phyloP scores from a whole-genome alignment of 2,329 filamentous ascomycete species.

The Pseudonectria buxi region DNA sequence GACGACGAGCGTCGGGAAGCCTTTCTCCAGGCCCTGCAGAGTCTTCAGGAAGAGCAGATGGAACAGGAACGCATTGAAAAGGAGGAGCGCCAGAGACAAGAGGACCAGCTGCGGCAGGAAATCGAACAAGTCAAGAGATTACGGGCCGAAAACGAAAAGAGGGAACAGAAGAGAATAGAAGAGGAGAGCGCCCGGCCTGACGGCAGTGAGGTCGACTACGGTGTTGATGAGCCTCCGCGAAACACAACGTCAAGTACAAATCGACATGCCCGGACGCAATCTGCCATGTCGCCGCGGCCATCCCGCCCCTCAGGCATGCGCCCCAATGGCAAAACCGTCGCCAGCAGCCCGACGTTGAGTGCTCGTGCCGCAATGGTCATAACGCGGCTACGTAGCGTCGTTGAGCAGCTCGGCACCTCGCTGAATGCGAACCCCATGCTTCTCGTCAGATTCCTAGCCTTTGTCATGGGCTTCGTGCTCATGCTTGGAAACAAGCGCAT shows the following conservation, averaged over 20 bases:
- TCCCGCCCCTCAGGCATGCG: constrained; percentile 18
- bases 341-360: constrained; percentile 31
- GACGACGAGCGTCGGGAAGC: constrained; percentile 88
- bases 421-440: constrained; percentile 52
- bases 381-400: constrained; percentile 41
- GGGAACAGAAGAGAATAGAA: constrained; percentile 45
- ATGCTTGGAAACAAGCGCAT: constrained; percentile 70
- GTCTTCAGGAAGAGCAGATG: constrained; percentile 75
- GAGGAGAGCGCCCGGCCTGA: constrained; percentile 45
- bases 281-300: constrained; percentile 28
- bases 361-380: constrained; percentile 47
- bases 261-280: constrained; percentile 24
- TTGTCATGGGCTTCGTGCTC: constrained; percentile 70
- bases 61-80: constrained; percentile 60
- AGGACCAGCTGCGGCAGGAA: constrained; percentile 50
- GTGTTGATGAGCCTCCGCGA: constrained; percentile 51
- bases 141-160: constrained; percentile 53
- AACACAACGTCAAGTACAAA: constrained; percentile 29
- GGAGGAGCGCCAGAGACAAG: constrained; percentile 50
- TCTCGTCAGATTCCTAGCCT: constrained; percentile 61
- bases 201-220: constrained; percentile 61
- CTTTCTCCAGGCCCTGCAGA: constrained; percentile 79
- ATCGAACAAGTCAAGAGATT: constrained; percentile 50
- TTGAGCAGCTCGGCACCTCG: constrained; percentile 44
- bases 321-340: constrained; percentile 23